Conservation (phyloP, 371 early-diverging fungal genomes). For the Phascolomyces articulosus region DNA sequence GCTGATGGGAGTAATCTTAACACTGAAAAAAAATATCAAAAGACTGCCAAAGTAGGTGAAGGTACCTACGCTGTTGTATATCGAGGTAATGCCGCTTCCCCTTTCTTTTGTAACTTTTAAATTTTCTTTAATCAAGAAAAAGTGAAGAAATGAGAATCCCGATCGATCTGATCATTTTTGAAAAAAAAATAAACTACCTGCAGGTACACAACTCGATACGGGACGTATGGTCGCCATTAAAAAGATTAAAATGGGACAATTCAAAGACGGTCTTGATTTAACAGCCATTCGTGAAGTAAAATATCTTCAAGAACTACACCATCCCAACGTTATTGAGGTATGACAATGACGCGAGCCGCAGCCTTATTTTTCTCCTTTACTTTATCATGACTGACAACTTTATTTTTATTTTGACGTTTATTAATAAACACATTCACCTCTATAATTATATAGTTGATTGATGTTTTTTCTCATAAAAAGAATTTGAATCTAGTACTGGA, state of each 20-base stretch:
- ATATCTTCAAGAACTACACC: slow-evolving; percentile 89
- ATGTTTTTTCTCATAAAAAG: slow-evolving; percentile 93
- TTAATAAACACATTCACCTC: no score
- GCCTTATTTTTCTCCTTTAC: no score
- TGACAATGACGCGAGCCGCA: no score
- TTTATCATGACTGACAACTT: no score
- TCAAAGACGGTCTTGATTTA: slow-evolving; percentile 90
- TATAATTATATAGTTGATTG: slow-evolving; percentile 70
- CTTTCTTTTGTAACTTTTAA: not conserved
- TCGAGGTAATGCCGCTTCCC: slow-evolving; percentile 74
- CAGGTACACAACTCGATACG: slow-evolving; percentile 56
- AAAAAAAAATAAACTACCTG: not conserved
- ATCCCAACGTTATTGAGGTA: slow-evolving; percentile 92
- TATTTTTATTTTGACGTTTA: no score
- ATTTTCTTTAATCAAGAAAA: not conserved
- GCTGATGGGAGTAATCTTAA: slow-evolving; percentile 61
- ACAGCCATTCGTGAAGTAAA: slow-evolving; percentile 98
- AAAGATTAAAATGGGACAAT: slow-evolving; percentile 91
- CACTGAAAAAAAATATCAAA: slow-evolving; percentile 73
- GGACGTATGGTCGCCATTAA: slow-evolving; percentile 89
- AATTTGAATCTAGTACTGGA: slow-evolving; percentile 97
- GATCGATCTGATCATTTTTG: not conserved
- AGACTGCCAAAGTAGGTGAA: slow-evolving; percentile 90
- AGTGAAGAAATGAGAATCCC: not conserved
- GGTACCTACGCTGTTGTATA: slow-evolving; percentile 97